These are phyloP conservation scores for Venustampulla echinocandica DNA, from an alignment of 495 filamentous ascomycete genomes.

Conservation along the genomic window DNA sequence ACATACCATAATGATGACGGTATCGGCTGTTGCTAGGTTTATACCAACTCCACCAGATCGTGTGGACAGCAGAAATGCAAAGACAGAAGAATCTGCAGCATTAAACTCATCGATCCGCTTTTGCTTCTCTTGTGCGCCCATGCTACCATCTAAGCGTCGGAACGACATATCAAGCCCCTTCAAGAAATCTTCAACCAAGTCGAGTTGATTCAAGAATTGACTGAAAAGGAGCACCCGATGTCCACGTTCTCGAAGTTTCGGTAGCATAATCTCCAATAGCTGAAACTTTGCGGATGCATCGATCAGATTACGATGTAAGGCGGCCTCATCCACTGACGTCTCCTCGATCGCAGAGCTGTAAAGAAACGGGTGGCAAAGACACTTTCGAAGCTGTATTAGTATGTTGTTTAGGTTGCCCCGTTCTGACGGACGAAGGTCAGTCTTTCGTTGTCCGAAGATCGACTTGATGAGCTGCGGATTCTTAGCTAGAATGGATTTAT, in stretches of 20 bases:
- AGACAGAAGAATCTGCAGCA: constrained; percentile 67
- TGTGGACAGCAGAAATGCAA: constrained; percentile 87
- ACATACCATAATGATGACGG: constrained; percentile 76
- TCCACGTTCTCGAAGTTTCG: constrained; percentile 78
- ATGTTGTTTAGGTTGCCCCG: constrained; percentile 82
- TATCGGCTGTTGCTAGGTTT: constrained; percentile 94
- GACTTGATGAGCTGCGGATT: constrained; percentile 83
- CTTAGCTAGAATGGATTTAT: constrained; percentile 84
- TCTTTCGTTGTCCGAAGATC: constrained; percentile 58
- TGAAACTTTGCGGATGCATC: constrained; percentile 88
- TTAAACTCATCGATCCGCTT: constrained; percentile 92
- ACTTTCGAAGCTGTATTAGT: constrained; percentile 89
- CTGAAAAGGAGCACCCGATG: constrained; percentile 94
- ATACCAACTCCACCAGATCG: constrained; percentile 94
- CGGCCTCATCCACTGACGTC: constrained; percentile 38
- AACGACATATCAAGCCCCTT: constrained; percentile 57
- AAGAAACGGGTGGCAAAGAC: constrained; percentile 90
- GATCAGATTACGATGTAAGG: constrained; percentile 69
- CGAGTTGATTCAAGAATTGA: constrained; percentile 84
- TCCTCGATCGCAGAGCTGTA: constrained; percentile 89
- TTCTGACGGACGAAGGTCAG: constrained; percentile 52
- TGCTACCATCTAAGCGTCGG: constrained; percentile 77
- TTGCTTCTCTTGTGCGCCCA: constrained; percentile 77
- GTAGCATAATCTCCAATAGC: constrained; percentile 79
- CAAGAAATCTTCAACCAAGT: constrained; percentile 87